phyloP scores from a whole-genome alignment of 208 protist species.

The Leishmania lainsoni region DNA sequence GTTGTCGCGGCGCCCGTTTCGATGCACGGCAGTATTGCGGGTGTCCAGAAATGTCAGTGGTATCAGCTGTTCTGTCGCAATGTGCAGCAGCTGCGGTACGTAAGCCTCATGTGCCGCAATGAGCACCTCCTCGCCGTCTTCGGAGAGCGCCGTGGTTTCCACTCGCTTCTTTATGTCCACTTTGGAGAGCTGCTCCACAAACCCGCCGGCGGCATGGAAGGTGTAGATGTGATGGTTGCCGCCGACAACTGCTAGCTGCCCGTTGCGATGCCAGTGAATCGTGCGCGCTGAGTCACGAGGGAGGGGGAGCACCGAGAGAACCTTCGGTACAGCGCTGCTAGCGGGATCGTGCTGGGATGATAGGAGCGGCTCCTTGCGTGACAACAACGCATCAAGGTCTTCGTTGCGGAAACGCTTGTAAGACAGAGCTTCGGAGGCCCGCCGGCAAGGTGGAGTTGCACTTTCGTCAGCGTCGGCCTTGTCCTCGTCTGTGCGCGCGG shows the following conservation, averaged over 20 bases:
- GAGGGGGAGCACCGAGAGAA: conserved; percentile 73
- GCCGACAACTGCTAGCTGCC: conserved; percentile 74
- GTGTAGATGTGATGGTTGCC: conserved; percentile 81
- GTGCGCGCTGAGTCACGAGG: conserved; percentile 69
- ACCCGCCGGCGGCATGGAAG: conserved; percentile 82
- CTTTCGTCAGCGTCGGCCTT: conserved; percentile 7
- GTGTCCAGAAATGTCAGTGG: conserved; percentile 75
- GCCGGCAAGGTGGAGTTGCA: conserved; percentile 5
- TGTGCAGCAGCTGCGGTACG: conserved; percentile 53
- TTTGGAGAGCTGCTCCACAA: conserved; percentile 81
- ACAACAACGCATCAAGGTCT: conserved; percentile 73
- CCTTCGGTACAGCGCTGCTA: conserved; percentile 41
- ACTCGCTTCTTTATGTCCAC: conserved; percentile 51
- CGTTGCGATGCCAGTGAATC: conserved; percentile 86
- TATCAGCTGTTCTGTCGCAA: conserved; percentile 65
- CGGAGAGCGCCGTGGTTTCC: conserved; percentile 56
- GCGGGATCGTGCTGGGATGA: conserved; percentile 51
- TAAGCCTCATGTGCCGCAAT: conserved; percentile 66
- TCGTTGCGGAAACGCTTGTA: conserved; percentile 79
- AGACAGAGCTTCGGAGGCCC: conserved; percentile 15
- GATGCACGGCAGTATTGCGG: conserved; percentile 62
- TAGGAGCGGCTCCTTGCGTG: conserved; percentile 77
- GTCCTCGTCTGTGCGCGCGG: conserved; percentile 14
- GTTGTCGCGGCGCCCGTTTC: conserved; percentile 69
- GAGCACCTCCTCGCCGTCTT: conserved; percentile 74